Conservation (phyloP, 441 rosid genomes). For the Populus hybrid region DNA sequence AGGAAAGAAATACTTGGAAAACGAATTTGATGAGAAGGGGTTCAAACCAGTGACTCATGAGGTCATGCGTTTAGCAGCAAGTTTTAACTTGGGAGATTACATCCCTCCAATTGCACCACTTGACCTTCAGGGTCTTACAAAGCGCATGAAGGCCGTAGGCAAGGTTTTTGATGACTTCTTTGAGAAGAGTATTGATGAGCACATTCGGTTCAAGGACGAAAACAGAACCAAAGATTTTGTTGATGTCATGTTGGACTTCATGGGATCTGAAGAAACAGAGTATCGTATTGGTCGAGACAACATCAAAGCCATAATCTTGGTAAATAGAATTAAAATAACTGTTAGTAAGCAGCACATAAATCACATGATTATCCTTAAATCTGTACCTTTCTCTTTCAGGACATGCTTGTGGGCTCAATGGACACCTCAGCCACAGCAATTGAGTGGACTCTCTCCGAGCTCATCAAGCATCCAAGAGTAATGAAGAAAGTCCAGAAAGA, state of each 20-base stretch:
- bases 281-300: conserved; percentile 26
- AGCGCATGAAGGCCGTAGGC: conserved; percentile 30
- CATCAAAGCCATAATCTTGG: conserved; percentile 42
- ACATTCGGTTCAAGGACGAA: conserved; percentile 24
- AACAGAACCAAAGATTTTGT: conserved; percentile 36
- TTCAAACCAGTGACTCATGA: conserved; percentile 29
- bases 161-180: conserved; percentile 35
- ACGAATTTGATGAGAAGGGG: conserved; percentile 36
- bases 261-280: conserved; percentile 32
- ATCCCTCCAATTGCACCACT: conserved; percentile 33
- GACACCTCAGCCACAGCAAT: conserved; percentile 40
- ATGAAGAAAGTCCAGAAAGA: conserved; percentile 39
- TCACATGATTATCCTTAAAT: too few relatives aligned
- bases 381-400: conserved; percentile 17
- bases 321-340: conserved; percentile 1
- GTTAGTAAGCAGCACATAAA: too few relatives aligned
- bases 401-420: conserved; percentile 33
- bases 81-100: conserved; percentile 37
- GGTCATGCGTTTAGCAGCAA: conserved; percentile 19
- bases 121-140: conserved; percentile 43
- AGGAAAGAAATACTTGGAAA: conserved; percentile 38
- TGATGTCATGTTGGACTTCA: conserved; percentile 36
- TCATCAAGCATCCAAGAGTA: conserved; percentile 29
- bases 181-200: conserved; percentile 42
- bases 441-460: conserved; percentile 41